These are phyloP conservation scores for Nasturtium officinale DNA, from an alignment of 345 rosid genomes.

Conservation along the genomic window DNA sequence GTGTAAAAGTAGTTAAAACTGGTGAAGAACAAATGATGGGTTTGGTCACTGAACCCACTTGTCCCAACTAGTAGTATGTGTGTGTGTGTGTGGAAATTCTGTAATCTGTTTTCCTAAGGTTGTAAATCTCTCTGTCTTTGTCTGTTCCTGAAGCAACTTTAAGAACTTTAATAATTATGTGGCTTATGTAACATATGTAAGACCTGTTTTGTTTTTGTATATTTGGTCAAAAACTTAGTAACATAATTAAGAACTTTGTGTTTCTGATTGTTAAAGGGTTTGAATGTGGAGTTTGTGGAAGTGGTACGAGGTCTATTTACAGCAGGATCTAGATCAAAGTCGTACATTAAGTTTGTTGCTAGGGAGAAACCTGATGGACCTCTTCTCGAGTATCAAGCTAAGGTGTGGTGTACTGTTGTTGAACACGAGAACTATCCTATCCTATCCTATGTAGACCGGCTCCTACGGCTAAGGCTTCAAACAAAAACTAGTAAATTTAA, in stretches of 20 bases:
- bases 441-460: too few species aligned
- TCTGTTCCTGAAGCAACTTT: slow-evolving; percentile 22
- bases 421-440: too few species aligned
- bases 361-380: too few species aligned
- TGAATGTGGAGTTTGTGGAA: too few species aligned
- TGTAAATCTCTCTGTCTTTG: not conserved
- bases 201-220: not conserved
- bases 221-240: not conserved
- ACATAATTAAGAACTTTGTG: too few species aligned
- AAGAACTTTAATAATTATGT: slow-evolving; percentile 11
- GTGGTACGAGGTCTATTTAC: too few species aligned
- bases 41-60: slow-evolving; percentile 26
- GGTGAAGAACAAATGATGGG: slow-evolving; percentile 37
- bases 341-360: too few species aligned
- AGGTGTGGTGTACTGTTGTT: too few species aligned
- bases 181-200: slow-evolving; percentile 16
- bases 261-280: too few species aligned
- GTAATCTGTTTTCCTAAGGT: slow-evolving; percentile 6
- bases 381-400: too few species aligned
- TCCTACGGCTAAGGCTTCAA: too few species aligned
- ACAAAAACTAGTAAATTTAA: not conserved
- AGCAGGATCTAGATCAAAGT: too few species aligned
- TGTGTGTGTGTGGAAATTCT: not conserved
- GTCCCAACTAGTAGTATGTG: slow-evolving; percentile 13
- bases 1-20: slow-evolving; percentile 20